Conservation (phyloP, 352 stramenopile genomes). For the Globisporangium nagaii region DNA sequence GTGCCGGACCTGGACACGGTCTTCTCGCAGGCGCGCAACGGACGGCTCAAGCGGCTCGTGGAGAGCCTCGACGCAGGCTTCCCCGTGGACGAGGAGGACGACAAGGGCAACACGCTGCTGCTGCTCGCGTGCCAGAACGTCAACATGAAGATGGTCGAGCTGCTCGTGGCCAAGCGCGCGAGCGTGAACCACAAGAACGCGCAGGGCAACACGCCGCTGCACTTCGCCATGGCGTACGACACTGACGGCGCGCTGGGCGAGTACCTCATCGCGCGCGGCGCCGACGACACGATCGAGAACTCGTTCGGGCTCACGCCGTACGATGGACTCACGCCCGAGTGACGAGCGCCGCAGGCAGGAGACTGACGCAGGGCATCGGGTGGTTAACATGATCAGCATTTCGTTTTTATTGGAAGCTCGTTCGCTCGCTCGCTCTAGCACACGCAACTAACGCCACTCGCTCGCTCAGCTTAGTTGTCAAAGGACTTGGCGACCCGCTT, state of each 20-base stretch:
- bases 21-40: constrained; percentile 89
- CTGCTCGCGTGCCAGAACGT: constrained; percentile 88
- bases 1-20: constrained; percentile 65
- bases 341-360: constrained; percentile 5
- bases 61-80: constrained; percentile 90
- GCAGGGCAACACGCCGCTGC: constrained; percentile 90
- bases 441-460: not conserved
- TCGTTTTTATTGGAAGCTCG: too few species aligned
- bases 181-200: constrained; percentile 92
- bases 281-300: constrained; percentile 94
- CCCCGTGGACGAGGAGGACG: constrained; percentile 83
- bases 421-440: not conserved
- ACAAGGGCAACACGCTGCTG: constrained; percentile 91
- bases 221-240: constrained; percentile 94
- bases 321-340: constrained; percentile 81
- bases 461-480: constrained; percentile 7
- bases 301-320: constrained; percentile 90
- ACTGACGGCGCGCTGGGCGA: constrained; percentile 83
- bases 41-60: constrained; percentile 83
- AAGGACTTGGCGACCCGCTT: constrained; percentile 20
- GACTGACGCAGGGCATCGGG: too few species aligned
- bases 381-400: too few species aligned
- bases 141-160: constrained; percentile 87
- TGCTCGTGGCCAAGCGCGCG: constrained; percentile 75
- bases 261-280: constrained; percentile 90